phyloP scores from a whole-genome alignment of 768 basidiomycete species.

The Tylopilus subfusipes region DNA sequence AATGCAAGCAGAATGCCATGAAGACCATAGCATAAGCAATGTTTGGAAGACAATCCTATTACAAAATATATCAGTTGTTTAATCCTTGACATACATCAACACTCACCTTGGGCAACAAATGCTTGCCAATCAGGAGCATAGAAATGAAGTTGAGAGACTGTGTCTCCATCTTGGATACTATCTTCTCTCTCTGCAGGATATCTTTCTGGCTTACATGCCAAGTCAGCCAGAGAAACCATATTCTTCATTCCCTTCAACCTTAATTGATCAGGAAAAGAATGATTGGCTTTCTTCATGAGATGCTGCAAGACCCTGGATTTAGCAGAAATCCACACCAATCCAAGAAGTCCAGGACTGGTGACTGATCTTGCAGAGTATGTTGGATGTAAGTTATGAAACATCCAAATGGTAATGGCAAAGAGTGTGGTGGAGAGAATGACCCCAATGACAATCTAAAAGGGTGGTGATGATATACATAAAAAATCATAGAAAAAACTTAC shows the following conservation, averaged over 20 bases:
- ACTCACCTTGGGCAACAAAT: neutral
- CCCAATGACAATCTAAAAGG: neutral
- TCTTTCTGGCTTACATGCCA: neutral
- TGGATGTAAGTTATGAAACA: neutral
- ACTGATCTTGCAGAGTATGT: neutral
- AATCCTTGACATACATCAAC: no score
- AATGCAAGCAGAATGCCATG: neutral
- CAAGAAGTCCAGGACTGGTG: neutral
- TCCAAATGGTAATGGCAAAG: neutral
- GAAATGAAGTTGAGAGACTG: no score
- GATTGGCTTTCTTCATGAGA: neutral
- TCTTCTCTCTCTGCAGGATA: neutral
- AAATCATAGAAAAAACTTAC: no score
- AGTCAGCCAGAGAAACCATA: neutral
- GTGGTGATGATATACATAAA: no score
- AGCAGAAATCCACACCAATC: neutral
- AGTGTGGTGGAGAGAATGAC: neutral
- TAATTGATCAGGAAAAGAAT: neutral
- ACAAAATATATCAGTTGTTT: no score
- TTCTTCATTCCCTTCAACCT: neutral
- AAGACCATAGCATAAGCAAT: neutral
- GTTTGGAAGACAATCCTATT: neutral
- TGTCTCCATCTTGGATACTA: neutral
- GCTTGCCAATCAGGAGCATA: neutral
- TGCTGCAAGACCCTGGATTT: neutral